Conservation (phyloP, 352 stramenopile genomes). For the Phytophthora palmivora region DNA sequence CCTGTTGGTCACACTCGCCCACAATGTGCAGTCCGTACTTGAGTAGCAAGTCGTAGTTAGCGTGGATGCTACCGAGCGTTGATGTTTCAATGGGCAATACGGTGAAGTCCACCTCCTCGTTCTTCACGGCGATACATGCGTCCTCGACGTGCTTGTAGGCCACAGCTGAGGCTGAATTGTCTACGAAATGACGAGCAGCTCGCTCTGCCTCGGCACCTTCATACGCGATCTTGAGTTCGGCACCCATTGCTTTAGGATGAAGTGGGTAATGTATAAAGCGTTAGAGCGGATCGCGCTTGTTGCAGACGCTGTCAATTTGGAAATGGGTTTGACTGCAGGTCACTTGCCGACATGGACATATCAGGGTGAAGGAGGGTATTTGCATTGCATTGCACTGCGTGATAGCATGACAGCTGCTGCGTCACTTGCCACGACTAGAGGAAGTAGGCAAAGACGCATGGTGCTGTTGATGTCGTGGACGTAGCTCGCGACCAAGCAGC, state of each 20-base stretch:
- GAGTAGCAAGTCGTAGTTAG: conserved; percentile 93
- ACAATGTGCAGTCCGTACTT: conserved; percentile 77
- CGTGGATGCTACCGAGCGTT: conserved; percentile 96
- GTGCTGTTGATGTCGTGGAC: neutral
- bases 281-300: conserved; percentile 13
- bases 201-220: conserved; percentile 95
- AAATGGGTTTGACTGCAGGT: conserved; percentile 19
- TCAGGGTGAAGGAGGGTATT: neutral
- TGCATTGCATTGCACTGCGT: neutral
- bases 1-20: conserved; percentile 64
- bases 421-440: neutral
- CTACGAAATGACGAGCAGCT: conserved; percentile 40
- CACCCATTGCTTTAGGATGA: conserved; percentile 29
- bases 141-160: conserved; percentile 37
- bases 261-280: conserved; percentile 3
- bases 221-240: conserved; percentile 91
- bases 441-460: neutral
- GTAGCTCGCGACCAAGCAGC: conserved; percentile 21
- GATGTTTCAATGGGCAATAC: conserved; percentile 97
- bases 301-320: conserved; percentile 20
- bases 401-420: neutral
- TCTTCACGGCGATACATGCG: conserved; percentile 63
- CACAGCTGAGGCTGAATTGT: conserved; percentile 44
- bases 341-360: neutral
- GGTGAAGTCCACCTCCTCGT: conserved; percentile 93